Percentiles rank a stretch among this genome's conserved stretches.
Conservation (phyloP, 106 monocot genomes). For the Amphibolis antarctica region DNA sequence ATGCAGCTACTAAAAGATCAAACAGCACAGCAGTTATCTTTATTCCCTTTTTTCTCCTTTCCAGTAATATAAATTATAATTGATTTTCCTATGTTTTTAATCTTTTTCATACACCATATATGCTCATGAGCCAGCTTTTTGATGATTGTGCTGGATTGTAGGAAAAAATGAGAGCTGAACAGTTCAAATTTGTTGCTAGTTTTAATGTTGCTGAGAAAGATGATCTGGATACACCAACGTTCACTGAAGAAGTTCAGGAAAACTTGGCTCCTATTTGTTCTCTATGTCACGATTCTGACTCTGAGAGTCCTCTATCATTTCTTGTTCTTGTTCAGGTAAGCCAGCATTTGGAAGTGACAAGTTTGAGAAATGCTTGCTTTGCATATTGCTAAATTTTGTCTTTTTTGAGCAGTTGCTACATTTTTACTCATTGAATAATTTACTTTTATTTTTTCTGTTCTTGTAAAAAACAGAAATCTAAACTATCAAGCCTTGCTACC, state of each 20-base stretch:
- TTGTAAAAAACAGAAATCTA: slow-evolving; percentile 58
- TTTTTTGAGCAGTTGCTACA: no score
- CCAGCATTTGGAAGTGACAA: not conserved
- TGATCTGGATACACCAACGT: slow-evolving; percentile 24
- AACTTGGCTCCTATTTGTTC: slow-evolving; percentile 60
- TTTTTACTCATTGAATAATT: not conserved
- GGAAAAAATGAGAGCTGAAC: slow-evolving; percentile 85
- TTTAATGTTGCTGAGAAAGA: slow-evolving; percentile 21
- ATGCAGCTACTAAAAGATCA: no score
- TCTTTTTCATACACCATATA: not conserved
- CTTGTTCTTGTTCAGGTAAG: slow-evolving; percentile 85
- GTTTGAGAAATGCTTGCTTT: not conserved
- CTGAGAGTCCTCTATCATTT: slow-evolving; percentile 61
- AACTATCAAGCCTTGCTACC: slow-evolving; percentile 53
- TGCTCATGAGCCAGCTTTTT: not conserved
- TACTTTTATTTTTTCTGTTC: not conserved
- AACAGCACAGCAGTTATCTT: no score
- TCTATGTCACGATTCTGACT: slow-evolving; percentile 60
- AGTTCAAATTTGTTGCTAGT: slow-evolving; percentile 69
- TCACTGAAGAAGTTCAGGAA: slow-evolving; percentile 23
- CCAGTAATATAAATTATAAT: not conserved
- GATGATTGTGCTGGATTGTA: slow-evolving; percentile 6
- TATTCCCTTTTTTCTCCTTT: not conserved
- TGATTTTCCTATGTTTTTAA: not conserved
- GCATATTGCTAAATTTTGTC: not conserved